Base-by-base conservation (phyloP, 169 alveolate genomes). In the Perkinsus marinus region DNA sequence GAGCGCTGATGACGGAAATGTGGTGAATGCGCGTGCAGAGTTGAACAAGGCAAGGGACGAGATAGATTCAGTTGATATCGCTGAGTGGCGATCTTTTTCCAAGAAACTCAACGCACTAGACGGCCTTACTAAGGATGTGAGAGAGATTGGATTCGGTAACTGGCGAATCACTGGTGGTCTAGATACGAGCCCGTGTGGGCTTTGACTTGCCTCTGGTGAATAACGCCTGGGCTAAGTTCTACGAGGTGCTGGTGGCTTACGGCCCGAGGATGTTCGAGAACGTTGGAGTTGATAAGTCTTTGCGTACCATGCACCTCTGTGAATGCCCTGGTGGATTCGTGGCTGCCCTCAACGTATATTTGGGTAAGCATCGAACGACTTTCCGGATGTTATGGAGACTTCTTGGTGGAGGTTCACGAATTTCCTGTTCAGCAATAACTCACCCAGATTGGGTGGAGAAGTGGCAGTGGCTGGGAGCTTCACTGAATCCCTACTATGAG, bases 271-370 rank as follows among this genome's bases (percentile, higher is more conserved):
- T 91, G 16, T 69, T 89, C 68, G 92, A 89, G 3, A 41, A 68
- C 89, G 90, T 93, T 39, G 10, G 37, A 91, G 39, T 92, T 91
- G 39, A 26, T 5, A 30, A 13, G 37, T 13, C 5, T 0, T 90
- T 90, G 47, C 93, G 90, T 22, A 93, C 93, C 41, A 93, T 93
- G 94, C 94, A 93, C 91, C 36, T 93, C 89, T 93, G 94, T 39
- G 94, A 93, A 43, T 93, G 94, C 92, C 94, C 94, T 0, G 94
- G 94, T 26, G 94, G 94, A n/a, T 93, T 93, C 90, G 90, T 93
- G 68, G 91, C 94, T 34, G 94, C 94, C 37, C 89, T 93, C 46
- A 93, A 93, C 37, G 93, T 91, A 36, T 93, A 93, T 43, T 47
- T 93, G 57, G 39, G 94, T 93, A 68, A 39, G 89, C 39, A 93